A percentile compares a stretch with the other conserved stretches of the same genome.
These are phyloP conservation scores for Diaporthe destruens DNA, from an alignment of 2,329 filamentous ascomycete species.

Conservation along the genomic window DNA sequence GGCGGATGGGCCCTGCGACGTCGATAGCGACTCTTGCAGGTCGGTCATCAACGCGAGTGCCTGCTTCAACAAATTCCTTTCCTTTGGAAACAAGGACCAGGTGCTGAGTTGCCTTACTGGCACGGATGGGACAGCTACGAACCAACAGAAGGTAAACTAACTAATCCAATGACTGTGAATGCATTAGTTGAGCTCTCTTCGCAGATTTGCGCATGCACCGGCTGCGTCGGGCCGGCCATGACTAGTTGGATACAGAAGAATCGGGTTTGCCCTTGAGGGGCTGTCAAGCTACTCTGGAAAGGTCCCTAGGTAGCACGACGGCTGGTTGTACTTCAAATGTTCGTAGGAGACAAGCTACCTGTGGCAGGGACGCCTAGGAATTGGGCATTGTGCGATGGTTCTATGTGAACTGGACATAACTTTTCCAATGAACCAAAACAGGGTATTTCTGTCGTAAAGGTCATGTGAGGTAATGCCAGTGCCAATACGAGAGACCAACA, in stretches of 20 bases:
- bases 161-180: neutral
- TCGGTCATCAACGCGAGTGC: slow-evolving; percentile 28
- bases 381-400: too few species aligned
- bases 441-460: too few species aligned
- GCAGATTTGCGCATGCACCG: slow-evolving; percentile 20
- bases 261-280: slow-evolving; percentile 7
- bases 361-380: neutral
- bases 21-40: slow-evolving; percentile 15
- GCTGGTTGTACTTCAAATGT: neutral
- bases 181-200: neutral
- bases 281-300: neutral
- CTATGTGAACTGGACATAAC: too few species aligned
- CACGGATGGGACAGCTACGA: slow-evolving; percentile 15
- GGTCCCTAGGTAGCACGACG: neutral
- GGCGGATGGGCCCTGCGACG: slow-evolving; percentile 23
- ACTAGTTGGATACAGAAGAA: slow-evolving; percentile 7
- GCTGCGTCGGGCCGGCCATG: slow-evolving; percentile 19
- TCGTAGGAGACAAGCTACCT: neutral
- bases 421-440: too few species aligned
- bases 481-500: too few species aligned
- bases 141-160: slow-evolving; percentile 10
- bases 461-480: too few species aligned
- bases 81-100: slow-evolving; percentile 24
- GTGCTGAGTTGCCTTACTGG: slow-evolving; percentile 14
- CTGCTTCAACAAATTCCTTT: slow-evolving; percentile 24